These are phyloP conservation scores for Oryza longistaminata DNA, from an alignment of 176 grass and related monocot species.

Conservation along the genomic window DNA sequence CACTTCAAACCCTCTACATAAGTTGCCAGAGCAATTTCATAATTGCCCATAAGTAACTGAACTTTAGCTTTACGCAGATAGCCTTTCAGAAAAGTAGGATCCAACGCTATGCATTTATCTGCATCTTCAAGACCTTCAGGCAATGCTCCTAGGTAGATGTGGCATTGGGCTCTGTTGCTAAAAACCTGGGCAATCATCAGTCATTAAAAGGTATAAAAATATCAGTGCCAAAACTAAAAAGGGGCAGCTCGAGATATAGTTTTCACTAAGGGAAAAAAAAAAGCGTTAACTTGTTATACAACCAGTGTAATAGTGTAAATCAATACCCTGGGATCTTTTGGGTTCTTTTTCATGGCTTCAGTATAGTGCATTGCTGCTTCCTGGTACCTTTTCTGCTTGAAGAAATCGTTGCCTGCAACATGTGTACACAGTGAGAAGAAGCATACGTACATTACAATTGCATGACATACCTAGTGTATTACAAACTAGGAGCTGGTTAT, in stretches of 20 bases:
- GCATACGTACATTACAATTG: neutral
- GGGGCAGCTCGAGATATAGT: neutral
- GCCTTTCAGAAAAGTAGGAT: constrained; percentile 61
- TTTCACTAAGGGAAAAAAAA: neutral
- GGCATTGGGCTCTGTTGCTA: constrained; percentile 58
- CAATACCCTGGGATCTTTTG: constrained; percentile 58
- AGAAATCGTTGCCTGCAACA: constrained; percentile 50
- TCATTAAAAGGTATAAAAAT: neutral
- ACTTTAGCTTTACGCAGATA: constrained; percentile 52
- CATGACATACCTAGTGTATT: neutral
- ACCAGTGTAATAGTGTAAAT: neutral
- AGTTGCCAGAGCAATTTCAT: constrained; percentile 49
- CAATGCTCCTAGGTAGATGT: constrained; percentile 49
- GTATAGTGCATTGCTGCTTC: constrained; percentile 62
- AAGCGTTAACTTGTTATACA: neutral
- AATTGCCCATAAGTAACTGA: constrained; percentile 49
- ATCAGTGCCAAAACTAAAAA: neutral
- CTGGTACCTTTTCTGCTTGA: constrained; percentile 51
- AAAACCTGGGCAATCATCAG: constrained; percentile 39
- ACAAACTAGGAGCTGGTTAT: neutral
- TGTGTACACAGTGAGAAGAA: neutral
- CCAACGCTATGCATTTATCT: constrained; percentile 56
- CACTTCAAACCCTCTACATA: constrained; percentile 62
- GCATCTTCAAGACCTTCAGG: constrained; percentile 61
- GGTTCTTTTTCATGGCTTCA: constrained; percentile 49